Evolutionary conservation across 2,329 filamentous ascomycete species (phyloP).

Genomic region (Fusarium sp.): DNA sequence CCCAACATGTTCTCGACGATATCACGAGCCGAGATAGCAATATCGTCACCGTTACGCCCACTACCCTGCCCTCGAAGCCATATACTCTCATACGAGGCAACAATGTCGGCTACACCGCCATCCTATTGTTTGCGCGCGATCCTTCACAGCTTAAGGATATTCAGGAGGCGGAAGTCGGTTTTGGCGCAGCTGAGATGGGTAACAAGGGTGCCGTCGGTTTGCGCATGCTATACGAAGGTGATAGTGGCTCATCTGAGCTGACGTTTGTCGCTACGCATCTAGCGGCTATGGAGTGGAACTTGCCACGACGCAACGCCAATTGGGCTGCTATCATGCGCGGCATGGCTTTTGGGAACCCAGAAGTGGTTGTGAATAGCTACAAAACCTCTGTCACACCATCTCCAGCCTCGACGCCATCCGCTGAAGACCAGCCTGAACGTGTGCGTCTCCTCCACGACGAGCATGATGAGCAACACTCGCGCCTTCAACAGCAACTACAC

Average conservation of each 20-base stretch:
- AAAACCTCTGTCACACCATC: slow-evolving; percentile 45
- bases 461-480: slow-evolving; percentile 54
- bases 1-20: slow-evolving; percentile 32
- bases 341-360: slow-evolving; percentile 79
- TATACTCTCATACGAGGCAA: slow-evolving; percentile 81
- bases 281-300: slow-evolving; percentile 86
- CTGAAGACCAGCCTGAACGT: slow-evolving; percentile 50
- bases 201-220: slow-evolving; percentile 95
- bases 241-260: slow-evolving; percentile 68
- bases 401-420: slow-evolving; percentile 42
- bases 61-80: slow-evolving; percentile 53
- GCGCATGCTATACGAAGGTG: slow-evolving; percentile 72
- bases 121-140: slow-evolving; percentile 86
- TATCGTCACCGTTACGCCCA: slow-evolving; percentile 20
- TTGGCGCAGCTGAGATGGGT: slow-evolving; percentile 89
- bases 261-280: slow-evolving; percentile 93
- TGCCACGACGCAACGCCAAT: slow-evolving; percentile 84
- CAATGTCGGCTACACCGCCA: slow-evolving; percentile 90
- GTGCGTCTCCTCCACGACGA: slow-evolving; percentile 55
- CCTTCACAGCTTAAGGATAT: slow-evolving; percentile 73
- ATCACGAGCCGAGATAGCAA: slow-evolving; percentile 19
- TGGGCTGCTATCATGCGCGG: slow-evolving; percentile 88
- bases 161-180: slow-evolving; percentile 86
- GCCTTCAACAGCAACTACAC: slow-evolving; percentile 64
- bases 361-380: slow-evolving; percentile 54